These are phyloP conservation scores for Acacia melanoxylon DNA, from an alignment of 306 rosid species.

Conservation along the genomic window DNA sequence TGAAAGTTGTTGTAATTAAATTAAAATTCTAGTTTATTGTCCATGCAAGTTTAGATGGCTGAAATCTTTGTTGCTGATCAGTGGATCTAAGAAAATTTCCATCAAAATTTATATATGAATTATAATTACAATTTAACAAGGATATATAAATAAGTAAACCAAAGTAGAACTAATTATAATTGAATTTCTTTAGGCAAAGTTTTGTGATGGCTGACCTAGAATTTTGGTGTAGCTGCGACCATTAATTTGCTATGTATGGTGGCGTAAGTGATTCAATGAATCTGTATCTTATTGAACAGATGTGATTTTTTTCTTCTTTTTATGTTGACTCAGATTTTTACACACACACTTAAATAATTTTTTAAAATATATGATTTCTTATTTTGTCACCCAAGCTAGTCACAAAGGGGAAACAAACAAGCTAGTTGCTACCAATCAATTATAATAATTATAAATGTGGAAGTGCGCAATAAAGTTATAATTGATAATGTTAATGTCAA, in stretches of 20 bases:
- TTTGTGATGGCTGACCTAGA: background rate
- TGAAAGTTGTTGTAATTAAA: background rate
- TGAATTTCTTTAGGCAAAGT: background rate
- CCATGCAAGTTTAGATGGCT: background rate
- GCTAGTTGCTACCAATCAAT: too few species aligned
- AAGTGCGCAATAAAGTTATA: too few species aligned
- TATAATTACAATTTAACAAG: background rate
- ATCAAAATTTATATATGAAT: background rate
- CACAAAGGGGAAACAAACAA: too few species aligned
- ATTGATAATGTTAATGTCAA: too few species aligned
- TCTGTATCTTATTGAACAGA: background rate
- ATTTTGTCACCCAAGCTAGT: too few species aligned
- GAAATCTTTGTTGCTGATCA: background rate
- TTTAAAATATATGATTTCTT: too few species aligned
- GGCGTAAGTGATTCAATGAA: background rate
- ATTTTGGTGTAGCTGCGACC: background rate
- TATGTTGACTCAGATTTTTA: too few species aligned
- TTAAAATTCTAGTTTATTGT: background rate
- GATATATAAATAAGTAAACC: background rate
- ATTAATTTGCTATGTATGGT: background rate
- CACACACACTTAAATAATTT: too few species aligned
- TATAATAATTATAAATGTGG: too few species aligned
- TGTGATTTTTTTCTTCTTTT: too few species aligned
- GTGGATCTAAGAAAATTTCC: background rate
- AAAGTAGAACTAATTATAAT: background rate